Conservation (phyloP, 1,284 basidiomycete genomes). For the Trichosporon inkin region DNA sequence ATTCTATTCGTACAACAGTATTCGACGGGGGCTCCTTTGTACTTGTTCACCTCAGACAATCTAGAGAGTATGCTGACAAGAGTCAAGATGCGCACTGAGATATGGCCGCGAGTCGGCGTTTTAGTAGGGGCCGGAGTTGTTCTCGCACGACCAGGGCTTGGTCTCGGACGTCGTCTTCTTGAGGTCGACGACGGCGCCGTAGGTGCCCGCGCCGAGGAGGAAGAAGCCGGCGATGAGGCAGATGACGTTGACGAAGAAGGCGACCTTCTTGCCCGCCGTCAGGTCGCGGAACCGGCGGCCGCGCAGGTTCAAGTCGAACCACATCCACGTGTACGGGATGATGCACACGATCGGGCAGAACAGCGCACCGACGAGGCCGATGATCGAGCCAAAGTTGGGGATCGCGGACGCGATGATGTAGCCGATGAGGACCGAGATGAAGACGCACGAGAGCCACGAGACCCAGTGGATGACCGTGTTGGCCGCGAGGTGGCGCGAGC, state of each 20-base stretch:
- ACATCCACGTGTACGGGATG: conserved; percentile 32
- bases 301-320: conserved; percentile 34
- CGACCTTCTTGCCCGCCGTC: background rate
- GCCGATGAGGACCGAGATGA: conserved; percentile 13
- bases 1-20: background rate
- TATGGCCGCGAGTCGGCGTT: no score
- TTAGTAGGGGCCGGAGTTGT: conserved; percentile 16
- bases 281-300: background rate
- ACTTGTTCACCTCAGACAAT: no score
- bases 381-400: conserved; percentile 29
- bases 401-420: conserved; percentile 24
- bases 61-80: background rate
- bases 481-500: conserved; percentile 58
- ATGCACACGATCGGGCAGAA: conserved; percentile 28
- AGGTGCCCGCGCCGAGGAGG: conserved; percentile 36
- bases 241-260: conserved; percentile 19
- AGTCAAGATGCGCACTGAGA: no score
- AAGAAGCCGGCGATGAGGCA: conserved; percentile 31
- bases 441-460: conserved; percentile 56
- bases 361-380: conserved; percentile 35
- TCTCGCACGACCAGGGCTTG: conserved; percentile 15
- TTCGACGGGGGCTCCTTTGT: background rate
- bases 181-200: conserved; percentile 28
- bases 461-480: conserved; percentile 60
- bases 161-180: background rate